These are phyloP conservation scores for Hymenotorrendiella dingleyae DNA, from an alignment of 2,329 filamentous ascomycete species.

Conservation along the genomic window DNA sequence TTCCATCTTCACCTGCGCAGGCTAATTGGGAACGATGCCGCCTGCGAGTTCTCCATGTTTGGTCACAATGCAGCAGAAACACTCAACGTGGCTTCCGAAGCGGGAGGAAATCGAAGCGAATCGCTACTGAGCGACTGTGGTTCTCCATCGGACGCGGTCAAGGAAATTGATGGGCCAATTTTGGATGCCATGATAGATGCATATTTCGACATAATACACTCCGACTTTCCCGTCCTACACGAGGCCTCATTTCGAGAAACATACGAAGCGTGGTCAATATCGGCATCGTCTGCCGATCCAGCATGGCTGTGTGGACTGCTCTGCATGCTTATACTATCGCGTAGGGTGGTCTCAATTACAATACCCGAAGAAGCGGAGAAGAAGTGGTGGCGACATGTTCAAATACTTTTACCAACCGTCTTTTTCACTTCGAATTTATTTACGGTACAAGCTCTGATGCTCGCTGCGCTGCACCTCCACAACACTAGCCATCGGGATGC, in stretches of 20 bases:
- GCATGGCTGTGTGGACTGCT: slow-evolving; percentile 38
- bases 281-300: slow-evolving; percentile 31
- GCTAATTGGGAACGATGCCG: slow-evolving; percentile 31
- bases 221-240: slow-evolving; percentile 38
- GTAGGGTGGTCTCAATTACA: slow-evolving; percentile 30
- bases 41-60: slow-evolving; percentile 33
- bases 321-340: slow-evolving; percentile 36
- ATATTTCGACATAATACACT: slow-evolving; percentile 38
- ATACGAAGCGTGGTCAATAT: slow-evolving; percentile 32
- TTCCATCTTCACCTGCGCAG: slow-evolving; percentile 37
- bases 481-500: slow-evolving; percentile 39
- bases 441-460: slow-evolving; percentile 37
- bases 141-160: slow-evolving; percentile 19
- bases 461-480: slow-evolving; percentile 38
- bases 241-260: slow-evolving; percentile 37
- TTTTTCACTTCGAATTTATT: slow-evolving; percentile 37
- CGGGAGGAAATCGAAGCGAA: slow-evolving; percentile 4
- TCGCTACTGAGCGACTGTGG: slow-evolving; percentile 4
- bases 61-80: slow-evolving; percentile 36
- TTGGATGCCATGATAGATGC: slow-evolving; percentile 33
- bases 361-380: slow-evolving; percentile 34
- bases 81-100: slow-evolving; percentile 8
- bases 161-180: slow-evolving; percentile 24
- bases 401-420: slow-evolving; percentile 36
- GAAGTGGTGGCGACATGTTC: slow-evolving; percentile 37